Conservation (phyloP, 345 rosid genomes). For the Eucalyptus coolabah region DNA sequence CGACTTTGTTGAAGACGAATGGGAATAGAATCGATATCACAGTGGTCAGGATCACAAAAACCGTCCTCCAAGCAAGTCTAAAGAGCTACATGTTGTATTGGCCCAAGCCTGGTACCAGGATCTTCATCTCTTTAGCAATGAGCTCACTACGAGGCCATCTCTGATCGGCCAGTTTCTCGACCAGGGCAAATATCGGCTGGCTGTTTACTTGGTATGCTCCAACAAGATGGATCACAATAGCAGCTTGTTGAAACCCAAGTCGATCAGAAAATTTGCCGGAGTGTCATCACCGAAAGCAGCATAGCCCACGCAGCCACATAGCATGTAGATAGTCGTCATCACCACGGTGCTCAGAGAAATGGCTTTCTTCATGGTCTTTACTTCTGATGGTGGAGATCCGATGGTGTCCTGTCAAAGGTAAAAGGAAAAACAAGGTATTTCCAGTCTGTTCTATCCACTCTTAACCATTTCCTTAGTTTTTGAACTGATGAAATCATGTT, state of each 20-base stretch:
- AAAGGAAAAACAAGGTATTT: background rate
- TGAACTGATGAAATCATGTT: background rate
- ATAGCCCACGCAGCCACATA: constrained; percentile 45
- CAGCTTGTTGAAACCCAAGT: constrained; percentile 33
- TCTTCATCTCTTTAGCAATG: constrained; percentile 19
- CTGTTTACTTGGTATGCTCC: constrained; percentile 50
- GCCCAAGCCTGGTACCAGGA: constrained; percentile 13
- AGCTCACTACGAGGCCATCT: constrained; percentile 16
- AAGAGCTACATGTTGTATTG: constrained; percentile 21
- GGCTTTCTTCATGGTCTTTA: constrained; percentile 42
- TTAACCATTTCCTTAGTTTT: background rate
- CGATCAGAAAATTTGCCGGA: constrained; percentile 33
- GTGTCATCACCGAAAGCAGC: constrained; percentile 43
- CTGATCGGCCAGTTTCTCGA: constrained; percentile 17
- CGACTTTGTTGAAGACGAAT: constrained; percentile 26
- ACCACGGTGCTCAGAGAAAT: constrained; percentile 17
- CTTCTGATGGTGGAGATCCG: constrained; percentile 34
- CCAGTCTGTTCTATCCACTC: background rate
- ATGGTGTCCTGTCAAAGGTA: constrained; percentile 16
- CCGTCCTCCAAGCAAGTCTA: constrained; percentile 30
- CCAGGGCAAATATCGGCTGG: constrained; percentile 37
- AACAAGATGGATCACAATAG: constrained; percentile 34
- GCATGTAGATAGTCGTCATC: constrained; percentile 33
- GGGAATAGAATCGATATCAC: constrained; percentile 40
- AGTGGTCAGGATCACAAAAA: constrained; percentile 29